Evolutionary conservation across 306 rosid genomes (phyloP).

Genomic region (Gleditsia sinensis): DNA sequence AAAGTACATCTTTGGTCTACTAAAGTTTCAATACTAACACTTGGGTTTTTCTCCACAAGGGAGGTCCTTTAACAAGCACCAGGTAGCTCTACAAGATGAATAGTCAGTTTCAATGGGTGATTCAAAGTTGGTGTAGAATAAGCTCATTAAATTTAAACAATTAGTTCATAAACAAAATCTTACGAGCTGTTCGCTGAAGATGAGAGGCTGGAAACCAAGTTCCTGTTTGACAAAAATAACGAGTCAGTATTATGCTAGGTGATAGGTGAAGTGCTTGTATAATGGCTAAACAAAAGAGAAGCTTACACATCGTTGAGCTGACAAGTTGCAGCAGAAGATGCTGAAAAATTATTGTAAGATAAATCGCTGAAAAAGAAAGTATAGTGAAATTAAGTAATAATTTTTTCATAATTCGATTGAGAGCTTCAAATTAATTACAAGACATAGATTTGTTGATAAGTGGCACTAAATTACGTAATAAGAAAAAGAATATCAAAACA

Average conservation of each 20-base stretch:
- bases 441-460: background rate
- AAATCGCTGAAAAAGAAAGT: constrained; percentile 60
- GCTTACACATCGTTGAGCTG: constrained; percentile 50
- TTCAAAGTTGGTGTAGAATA: background rate
- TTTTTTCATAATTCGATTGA: background rate
- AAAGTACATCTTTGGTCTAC: constrained; percentile 15
- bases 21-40: constrained; percentile 49
- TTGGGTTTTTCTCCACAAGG: constrained; percentile 57
- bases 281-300: constrained; percentile 13
- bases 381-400: background rate
- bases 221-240: constrained; percentile 45
- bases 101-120: constrained; percentile 19
- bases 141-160: constrained; percentile 26
- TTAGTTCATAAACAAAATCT: constrained; percentile 36
- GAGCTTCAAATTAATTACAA: background rate
- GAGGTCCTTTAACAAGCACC: constrained; percentile 71
- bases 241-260: constrained; percentile 33
- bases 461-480: background rate
- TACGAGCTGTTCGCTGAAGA: constrained; percentile 41
- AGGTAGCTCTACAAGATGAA: constrained; percentile 39
- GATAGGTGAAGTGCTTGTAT: background rate
- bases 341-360: constrained; percentile 79
- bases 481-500: background rate
- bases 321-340: constrained; percentile 41
- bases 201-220: constrained; percentile 65